A percentile compares a stretch with the other conserved stretches of the same genome.
Conservation (phyloP, 2,329 filamentous ascomycete species). For the Penicillium griseofulvum region DNA sequence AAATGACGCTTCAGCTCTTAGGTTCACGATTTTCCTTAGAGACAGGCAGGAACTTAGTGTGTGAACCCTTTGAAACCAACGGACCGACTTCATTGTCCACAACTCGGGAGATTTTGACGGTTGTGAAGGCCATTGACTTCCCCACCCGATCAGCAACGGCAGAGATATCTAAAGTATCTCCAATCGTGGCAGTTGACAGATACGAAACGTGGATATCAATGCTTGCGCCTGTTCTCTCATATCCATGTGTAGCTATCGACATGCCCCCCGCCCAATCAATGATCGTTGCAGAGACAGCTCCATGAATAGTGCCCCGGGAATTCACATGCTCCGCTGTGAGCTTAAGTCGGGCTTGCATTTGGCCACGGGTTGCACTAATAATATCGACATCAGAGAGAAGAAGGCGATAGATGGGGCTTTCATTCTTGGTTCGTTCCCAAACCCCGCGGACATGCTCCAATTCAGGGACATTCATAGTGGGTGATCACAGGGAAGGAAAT, state of each 20-base stretch:
- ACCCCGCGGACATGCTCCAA: constrained; percentile 8
- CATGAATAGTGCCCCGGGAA: constrained; percentile 9
- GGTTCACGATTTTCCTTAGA: constrained; percentile 5
- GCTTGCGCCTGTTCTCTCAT: constrained; percentile 8
- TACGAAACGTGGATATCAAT: constrained; percentile 8
- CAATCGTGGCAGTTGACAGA: constrained; percentile 4
- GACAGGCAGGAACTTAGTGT: constrained; percentile 11
- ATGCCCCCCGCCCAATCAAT: constrained; percentile 10
- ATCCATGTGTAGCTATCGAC: constrained; percentile 9
- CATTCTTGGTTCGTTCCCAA: constrained; percentile 8
- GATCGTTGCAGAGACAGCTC: constrained; percentile 7
- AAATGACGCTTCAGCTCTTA: neutral
- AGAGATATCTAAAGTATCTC: constrained; percentile 5
- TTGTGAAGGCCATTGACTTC: constrained; percentile 10
- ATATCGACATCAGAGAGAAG: constrained; percentile 8
- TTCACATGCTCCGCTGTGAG: constrained; percentile 10
- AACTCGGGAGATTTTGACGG: constrained; percentile 3
- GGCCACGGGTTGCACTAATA: neutral
- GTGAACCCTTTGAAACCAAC: constrained; percentile 7
- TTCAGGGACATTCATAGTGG: neutral
- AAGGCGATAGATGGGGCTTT: constrained; percentile 8
- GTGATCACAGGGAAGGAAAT: neutral
- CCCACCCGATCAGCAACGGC: constrained; percentile 6
- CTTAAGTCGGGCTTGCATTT: constrained; percentile 8
- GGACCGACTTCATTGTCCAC: constrained; percentile 6